These are phyloP conservation scores for Ascochyta lentis DNA, from an alignment of 2,329 filamentous ascomycete genomes.

Conservation along the genomic window DNA sequence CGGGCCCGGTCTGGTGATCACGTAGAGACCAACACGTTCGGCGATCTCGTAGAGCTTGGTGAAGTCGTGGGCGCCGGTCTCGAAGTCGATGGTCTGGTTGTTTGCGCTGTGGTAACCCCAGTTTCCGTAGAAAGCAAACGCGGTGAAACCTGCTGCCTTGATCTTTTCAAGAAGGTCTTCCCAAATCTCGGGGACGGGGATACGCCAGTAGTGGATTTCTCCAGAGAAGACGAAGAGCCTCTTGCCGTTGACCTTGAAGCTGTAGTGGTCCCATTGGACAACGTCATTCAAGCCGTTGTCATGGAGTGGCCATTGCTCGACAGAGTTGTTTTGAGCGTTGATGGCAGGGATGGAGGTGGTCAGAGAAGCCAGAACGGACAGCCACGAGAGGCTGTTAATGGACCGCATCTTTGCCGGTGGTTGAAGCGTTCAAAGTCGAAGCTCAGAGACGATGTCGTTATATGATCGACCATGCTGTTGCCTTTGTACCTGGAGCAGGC, in stretches of 20 bases:
- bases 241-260: constrained; percentile 59
- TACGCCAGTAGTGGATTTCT: constrained; percentile 61
- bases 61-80: constrained; percentile 61
- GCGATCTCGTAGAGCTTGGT: constrained; percentile 60
- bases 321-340: constrained; percentile 32
- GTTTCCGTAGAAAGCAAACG: constrained; percentile 56
- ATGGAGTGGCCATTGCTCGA: constrained; percentile 55
- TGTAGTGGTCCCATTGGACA: constrained; percentile 63
- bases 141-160: constrained; percentile 59
- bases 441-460: constrained; percentile 25
- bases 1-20: constrained; percentile 64
- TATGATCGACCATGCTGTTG: constrained; percentile 19
- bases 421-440: constrained; percentile 17
- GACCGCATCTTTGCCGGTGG: constrained; percentile 29
- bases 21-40: constrained; percentile 61
- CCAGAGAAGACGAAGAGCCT: constrained; percentile 61
- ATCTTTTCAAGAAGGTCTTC: constrained; percentile 60
- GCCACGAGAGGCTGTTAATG: constrained; percentile 29
- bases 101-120: constrained; percentile 59
- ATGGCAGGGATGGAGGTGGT: constrained; percentile 21
- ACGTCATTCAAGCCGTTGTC: constrained; percentile 56
- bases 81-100: constrained; percentile 57
- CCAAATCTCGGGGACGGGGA: constrained; percentile 60
- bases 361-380: constrained; percentile 31
- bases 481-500: constrained; percentile 21